Evolutionary conservation across 768 basidiomycete species (phyloP).

Genomic region (Russula abietina): DNA sequence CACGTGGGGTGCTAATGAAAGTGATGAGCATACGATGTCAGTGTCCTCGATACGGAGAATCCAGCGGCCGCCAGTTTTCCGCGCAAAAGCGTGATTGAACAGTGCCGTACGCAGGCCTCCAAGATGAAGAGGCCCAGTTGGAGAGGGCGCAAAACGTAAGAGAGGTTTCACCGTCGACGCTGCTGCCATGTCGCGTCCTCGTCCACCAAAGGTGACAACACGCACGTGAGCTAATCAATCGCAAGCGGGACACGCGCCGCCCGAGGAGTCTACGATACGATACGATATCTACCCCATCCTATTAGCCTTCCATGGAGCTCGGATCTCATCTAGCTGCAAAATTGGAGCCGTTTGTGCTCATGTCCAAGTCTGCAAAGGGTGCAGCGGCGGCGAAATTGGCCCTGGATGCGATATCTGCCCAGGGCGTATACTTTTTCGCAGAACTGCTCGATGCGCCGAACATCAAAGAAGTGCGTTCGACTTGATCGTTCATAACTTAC

Average conservation of each 20-base stretch:
- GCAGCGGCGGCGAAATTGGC: constrained; percentile 88
- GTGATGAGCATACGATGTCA: constrained; percentile 61
- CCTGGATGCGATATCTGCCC: constrained; percentile 79
- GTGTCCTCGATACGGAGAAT: constrained; percentile 93
- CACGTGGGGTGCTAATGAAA: background rate
- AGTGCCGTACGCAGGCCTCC: constrained; percentile 92
- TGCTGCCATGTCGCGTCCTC: background rate
- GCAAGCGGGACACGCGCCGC: too few species aligned
- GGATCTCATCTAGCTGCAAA: constrained; percentile 59
- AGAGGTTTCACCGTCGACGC: constrained; percentile 31
- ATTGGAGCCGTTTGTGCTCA: constrained; percentile 85
- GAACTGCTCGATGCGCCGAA: constrained; percentile 80
- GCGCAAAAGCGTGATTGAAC: constrained; percentile 84
- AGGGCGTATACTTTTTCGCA: constrained; percentile 87
- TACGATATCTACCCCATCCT: too few species aligned
- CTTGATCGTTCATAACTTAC: background rate
- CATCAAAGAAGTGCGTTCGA: constrained; percentile 69
- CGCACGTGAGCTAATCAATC: constrained; percentile 5
- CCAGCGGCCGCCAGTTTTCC: constrained; percentile 81
- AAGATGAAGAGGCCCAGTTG: constrained; percentile 89
- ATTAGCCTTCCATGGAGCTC: constrained; percentile 45
- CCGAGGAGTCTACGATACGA: too few species aligned
- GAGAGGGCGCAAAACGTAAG: constrained; percentile 93
- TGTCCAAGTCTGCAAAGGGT: constrained; percentile 88
- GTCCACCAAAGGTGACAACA: background rate